Evolutionary conservation across 2,329 filamentous ascomycete species (phyloP).

Genomic region (Daldinia eschscholtzii): DNA sequence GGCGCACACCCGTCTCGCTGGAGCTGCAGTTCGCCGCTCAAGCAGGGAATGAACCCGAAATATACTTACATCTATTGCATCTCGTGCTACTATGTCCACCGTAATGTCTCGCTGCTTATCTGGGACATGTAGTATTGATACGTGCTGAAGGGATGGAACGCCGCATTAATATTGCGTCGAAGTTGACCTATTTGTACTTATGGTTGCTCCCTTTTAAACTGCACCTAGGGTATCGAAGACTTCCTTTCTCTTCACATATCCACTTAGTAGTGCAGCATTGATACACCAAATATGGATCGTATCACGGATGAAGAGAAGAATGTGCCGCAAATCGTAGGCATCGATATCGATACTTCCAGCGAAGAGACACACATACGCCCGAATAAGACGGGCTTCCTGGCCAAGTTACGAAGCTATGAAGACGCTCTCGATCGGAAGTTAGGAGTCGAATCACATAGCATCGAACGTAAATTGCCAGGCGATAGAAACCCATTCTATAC

Average conservation of each 20-base stretch:
- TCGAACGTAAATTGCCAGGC: constrained; percentile 60
- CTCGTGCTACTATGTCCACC: constrained; percentile 15
- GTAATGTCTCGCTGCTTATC: constrained; percentile 26
- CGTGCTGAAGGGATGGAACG: neutral
- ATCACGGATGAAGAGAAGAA: constrained; percentile 31
- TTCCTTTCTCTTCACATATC: neutral
- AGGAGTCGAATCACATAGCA: constrained; percentile 62
- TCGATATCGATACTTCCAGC: constrained; percentile 33
- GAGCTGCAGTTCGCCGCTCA: constrained; percentile 11
- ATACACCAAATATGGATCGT: constrained; percentile 22
- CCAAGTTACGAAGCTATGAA: constrained; percentile 58
- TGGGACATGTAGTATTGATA: constrained; percentile 8
- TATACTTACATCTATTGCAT: constrained; percentile 7
- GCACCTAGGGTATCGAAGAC: neutral
- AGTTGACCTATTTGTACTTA: constrained; percentile 23
- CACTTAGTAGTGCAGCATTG: neutral
- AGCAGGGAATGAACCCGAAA: constrained; percentile 1
- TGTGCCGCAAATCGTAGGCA: neutral
- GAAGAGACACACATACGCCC: constrained; percentile 21
- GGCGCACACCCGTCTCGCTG: constrained; percentile 17
- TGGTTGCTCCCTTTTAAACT: neutral
- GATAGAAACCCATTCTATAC: constrained; percentile 55
- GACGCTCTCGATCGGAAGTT: constrained; percentile 59
- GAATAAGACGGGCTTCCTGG: constrained; percentile 51
- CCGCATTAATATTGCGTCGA: neutral